A percentile compares a stretch with the other conserved stretches of the same genome.
Evolutionary conservation across 2,329 filamentous ascomycete genomes (phyloP).

Genomic region (Cercospora canescens): DNA sequence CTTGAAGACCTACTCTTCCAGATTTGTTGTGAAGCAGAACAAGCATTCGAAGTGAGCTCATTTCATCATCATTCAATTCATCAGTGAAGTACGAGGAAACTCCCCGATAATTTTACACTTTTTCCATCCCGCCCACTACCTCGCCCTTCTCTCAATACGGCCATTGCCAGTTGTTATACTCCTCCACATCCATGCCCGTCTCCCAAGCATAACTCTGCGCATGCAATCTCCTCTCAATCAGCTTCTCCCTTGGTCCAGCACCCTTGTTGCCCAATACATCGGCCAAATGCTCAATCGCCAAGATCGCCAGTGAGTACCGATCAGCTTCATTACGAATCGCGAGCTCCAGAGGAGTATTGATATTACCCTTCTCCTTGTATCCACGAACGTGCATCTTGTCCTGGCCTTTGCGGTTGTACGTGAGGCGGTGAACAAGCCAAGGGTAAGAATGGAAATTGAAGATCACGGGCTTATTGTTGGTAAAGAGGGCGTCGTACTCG

Average conservation of each 20-base stretch:
- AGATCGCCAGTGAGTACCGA: conserved; percentile 73
- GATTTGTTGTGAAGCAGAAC: background rate
- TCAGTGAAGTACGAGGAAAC: background rate
- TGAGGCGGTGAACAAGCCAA: conserved; percentile 75
- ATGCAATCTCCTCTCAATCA: conserved; percentile 65
- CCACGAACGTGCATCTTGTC: conserved; percentile 71
- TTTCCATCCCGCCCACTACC: background rate
- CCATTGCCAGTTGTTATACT: conserved; percentile 68
- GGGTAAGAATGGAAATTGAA: conserved; percentile 87
- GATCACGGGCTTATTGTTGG: conserved; percentile 68
- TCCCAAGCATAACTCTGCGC: conserved; percentile 67
- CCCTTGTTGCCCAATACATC: conserved; percentile 63
- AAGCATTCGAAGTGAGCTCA: background rate
- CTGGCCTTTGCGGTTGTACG: conserved; percentile 71
- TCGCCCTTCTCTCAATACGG: conserved; percentile 40
- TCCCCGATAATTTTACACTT: background rate
- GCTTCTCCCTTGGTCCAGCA: conserved; percentile 60
- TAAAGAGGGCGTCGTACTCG: conserved; percentile 72
- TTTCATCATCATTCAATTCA: background rate
- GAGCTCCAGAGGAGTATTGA: conserved; percentile 76
- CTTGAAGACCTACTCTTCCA: too few species aligned
- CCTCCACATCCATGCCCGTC: conserved; percentile 67
- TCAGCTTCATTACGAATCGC: conserved; percentile 77
- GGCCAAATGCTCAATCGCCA: conserved; percentile 69
- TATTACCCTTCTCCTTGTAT: conserved; percentile 82